phyloP scores from a whole-genome alignment of 208 protist genomes.

The Trypanosoma avium region DNA sequence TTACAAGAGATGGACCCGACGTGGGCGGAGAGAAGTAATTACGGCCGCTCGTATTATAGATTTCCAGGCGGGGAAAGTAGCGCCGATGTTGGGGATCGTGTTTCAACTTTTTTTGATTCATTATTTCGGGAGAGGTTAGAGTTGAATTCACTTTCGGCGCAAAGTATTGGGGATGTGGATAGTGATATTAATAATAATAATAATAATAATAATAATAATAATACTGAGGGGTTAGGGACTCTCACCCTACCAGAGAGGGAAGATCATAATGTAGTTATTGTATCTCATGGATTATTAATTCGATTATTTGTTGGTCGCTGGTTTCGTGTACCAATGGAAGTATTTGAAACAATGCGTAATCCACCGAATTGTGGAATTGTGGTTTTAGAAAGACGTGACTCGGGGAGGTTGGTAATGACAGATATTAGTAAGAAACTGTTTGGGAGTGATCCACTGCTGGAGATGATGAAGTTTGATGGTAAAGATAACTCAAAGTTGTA shows the following conservation, averaged over 20 bases:
- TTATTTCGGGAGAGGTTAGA: conserved; percentile 72
- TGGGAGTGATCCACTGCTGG: conserved; percentile 78
- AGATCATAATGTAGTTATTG: conserved; percentile 85
- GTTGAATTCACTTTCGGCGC: conserved; percentile 34
- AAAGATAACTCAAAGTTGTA: conserved; percentile 65
- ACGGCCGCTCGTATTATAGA: conserved; percentile 90
- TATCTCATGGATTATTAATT: conserved; percentile 86
- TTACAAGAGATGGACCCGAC: conserved; percentile 67
- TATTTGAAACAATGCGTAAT: conserved; percentile 89
- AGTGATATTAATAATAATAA: too few relatives aligned
- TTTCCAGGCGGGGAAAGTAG: conserved; percentile 91
- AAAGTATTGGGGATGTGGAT: conserved; percentile 25
- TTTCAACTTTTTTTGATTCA: conserved; percentile 88
- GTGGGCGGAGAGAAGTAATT: conserved; percentile 66
- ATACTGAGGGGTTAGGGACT: conserved; percentile 4
- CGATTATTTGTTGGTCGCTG: conserved; percentile 85
- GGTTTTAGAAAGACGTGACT: conserved; percentile 70
- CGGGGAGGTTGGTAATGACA: conserved; percentile 73
- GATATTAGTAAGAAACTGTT: conserved; percentile 82
- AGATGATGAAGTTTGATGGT: conserved; percentile 83
- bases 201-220: too few relatives aligned
- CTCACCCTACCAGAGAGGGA: conserved; percentile 21
- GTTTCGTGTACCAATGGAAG: conserved; percentile 81
- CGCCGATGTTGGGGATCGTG: conserved; percentile 89
- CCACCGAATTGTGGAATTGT: conserved; percentile 88